Base-by-base conservation (phyloP, 495 filamentous ascomycete genomes). In the Annulohypoxylon maeteangense region DNA sequence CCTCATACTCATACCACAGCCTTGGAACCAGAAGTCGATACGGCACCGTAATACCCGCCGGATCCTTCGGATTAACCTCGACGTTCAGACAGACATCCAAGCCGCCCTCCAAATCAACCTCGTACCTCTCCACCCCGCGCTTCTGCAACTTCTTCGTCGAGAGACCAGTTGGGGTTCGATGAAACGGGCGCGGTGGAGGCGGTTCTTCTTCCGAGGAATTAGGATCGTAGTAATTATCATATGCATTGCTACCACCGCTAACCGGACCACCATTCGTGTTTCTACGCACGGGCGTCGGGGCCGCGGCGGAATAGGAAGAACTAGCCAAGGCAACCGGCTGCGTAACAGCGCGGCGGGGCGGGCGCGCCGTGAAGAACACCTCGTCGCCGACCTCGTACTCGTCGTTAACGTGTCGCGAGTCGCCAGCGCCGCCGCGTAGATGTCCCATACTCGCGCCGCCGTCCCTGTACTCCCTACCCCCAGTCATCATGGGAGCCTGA, bases 21-120 rank as follows among this genome's bases (percentile, higher is more conserved):
- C 87, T 87, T 6, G 95, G 95, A 10, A 99, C 90, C 0, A 98
- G 86, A 23, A 98, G 78, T 20, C 94, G 85, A 77, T 99, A 99
- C 31, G 93, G 91, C 47, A 88, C 86, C 2, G 95, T 99, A 70
- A 90, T 91, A n/a, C 95, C 96, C 0, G 90, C 87, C 0, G 96
- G 95, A 73, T 98, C 93, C 63, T 87, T 86, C 27, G 91, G 88
- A 70, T 88, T 92, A 69, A 98, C 87, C 81, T 99, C 95, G 72
- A 95, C 87, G 71, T 96, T 95, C 27, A 99, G 78, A 8, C 86
- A 90, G 27, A 99, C 88, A 56, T 97, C 93, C 22, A 99, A 82
- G 2, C 93, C 94, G 44, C 89, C 89, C 67, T 92, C 83, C 0
- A 97, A 83, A 68, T 96, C 87, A 72, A 94, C 76, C 44, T 79